These are phyloP conservation scores for Thermothelomyces thermophilus DNA, from an alignment of 2,329 filamentous ascomycete genomes.

Conservation along the genomic window DNA sequence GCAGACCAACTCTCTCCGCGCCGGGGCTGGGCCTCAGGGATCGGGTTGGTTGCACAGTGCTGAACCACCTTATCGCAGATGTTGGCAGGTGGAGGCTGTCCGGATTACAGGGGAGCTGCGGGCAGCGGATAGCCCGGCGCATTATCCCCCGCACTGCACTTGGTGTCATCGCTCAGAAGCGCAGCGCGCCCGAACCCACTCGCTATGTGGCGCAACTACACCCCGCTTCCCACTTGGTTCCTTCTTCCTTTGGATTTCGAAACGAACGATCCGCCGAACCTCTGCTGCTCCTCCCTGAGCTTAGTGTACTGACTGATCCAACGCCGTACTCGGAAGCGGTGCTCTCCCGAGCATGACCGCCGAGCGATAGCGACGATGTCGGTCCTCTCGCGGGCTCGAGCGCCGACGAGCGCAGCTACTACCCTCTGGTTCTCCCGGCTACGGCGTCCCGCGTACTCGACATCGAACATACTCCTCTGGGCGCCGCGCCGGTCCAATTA, in stretches of 20 bases:
- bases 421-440: conserved; percentile 12
- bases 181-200: no score
- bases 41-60: neutral
- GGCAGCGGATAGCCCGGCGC: neutral
- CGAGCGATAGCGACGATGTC: conserved; percentile 16
- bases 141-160: conserved; percentile 9
- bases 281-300: neutral
- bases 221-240: no score
- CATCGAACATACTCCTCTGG: conserved; percentile 26
- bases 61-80: conserved; percentile 12
- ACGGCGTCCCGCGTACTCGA: conserved; percentile 20
- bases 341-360: conserved; percentile 14
- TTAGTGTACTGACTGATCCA: neutral
- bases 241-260: no score
- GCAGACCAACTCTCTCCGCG: conserved; percentile 7
- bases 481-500: conserved; percentile 39
- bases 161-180: no score
- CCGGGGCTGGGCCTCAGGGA: neutral
- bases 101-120: neutral
- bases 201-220: no score
- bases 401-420: conserved; percentile 6
- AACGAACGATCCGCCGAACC: no score
- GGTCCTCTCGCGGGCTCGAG: conserved; percentile 20
- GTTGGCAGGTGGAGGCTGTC: neutral
- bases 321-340: neutral